A percentile compares a stretch with the other conserved stretches of the same genome.
These are phyloP conservation scores for Boletus vinaceobasis DNA, from an alignment of 768 basidiomycete genomes.

Conservation along the genomic window DNA sequence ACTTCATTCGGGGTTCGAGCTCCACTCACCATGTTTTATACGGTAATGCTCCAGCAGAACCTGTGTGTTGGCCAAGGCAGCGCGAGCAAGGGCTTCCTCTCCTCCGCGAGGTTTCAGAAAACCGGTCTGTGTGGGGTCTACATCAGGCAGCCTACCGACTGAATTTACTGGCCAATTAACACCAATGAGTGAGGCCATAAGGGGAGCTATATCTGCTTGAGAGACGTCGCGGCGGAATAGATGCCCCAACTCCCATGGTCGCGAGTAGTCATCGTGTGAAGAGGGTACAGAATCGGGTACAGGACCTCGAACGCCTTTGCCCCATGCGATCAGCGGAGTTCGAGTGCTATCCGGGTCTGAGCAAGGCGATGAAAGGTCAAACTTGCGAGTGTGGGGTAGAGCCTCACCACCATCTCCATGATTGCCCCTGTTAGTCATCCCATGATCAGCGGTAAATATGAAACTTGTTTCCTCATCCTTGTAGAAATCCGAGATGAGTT, in stretches of 20 bases:
- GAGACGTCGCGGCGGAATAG: neutral
- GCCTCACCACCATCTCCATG: neutral
- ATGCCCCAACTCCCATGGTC: neutral
- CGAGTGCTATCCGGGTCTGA: neutral
- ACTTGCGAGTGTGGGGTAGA: neutral
- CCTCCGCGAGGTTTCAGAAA: too few relatives aligned
- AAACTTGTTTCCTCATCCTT: neutral
- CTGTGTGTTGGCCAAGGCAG: neutral
- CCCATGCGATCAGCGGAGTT: neutral
- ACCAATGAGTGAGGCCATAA: neutral
- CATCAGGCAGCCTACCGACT: too few relatives aligned
- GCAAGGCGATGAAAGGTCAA: neutral
- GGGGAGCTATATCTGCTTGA: neutral
- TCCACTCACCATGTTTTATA: neutral
- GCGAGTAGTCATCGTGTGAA: neutral
- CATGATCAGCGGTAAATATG: neutral
- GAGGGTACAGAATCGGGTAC: neutral
- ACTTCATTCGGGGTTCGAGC: neutral
- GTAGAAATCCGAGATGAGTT: neutral
- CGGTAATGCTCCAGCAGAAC: neutral
- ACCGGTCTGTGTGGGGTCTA: too few relatives aligned
- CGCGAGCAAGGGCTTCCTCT: neutral
- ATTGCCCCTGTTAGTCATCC: neutral
- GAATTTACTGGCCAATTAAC: neutral
- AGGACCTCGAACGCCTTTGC: neutral